Evolutionary conservation across 768 basidiomycete species (phyloP).

Genomic region (Rhodotorula diobovata): DNA sequence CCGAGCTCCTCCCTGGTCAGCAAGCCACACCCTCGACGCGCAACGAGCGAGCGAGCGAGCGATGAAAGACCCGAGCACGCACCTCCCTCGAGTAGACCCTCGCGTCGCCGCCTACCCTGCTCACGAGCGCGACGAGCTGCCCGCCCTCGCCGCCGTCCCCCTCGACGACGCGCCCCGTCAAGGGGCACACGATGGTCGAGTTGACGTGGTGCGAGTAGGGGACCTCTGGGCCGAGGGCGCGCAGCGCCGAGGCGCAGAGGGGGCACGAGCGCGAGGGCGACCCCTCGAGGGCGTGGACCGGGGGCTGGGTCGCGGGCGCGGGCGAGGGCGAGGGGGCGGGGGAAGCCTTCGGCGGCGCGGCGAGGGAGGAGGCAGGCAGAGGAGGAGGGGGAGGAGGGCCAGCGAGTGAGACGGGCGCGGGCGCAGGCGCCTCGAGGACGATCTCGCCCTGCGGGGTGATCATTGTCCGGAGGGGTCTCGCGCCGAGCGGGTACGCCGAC

Average conservation of each 20-base stretch:
- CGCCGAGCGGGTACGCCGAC: conserved; percentile 4
- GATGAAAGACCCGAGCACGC: conserved; percentile 42
- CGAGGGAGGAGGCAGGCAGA: too few species aligned
- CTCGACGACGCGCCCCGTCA: conserved; percentile 91
- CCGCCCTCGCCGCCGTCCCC: conserved; percentile 54
- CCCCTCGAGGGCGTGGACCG: conserved; percentile 44
- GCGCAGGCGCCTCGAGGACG: conserved; percentile 5
- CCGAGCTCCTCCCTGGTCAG: neutral
- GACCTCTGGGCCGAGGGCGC: conserved; percentile 73
- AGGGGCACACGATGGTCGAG: conserved; percentile 86
- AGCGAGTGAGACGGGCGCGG: neutral
- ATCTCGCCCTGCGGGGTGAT: conserved; percentile 22
- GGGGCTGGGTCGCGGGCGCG: conserved; percentile 42
- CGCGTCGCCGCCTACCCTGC: conserved; percentile 19
- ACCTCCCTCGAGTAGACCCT: conserved; percentile 51
- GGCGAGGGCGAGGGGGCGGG: conserved; percentile 51
- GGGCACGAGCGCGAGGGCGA: conserved; percentile 63
- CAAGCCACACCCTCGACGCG: neutral
- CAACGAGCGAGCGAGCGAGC: neutral
- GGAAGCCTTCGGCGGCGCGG: conserved; percentile 42
- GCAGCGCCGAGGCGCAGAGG: conserved; percentile 69
- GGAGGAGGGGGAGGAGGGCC: too few species aligned
- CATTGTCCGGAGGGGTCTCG: conserved; percentile 3
- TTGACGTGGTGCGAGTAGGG: conserved; percentile 91
- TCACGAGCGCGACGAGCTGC: conserved; percentile 33